Conservation (phyloP, 23 red algal species). For the Agarophyton chilense region DNA sequence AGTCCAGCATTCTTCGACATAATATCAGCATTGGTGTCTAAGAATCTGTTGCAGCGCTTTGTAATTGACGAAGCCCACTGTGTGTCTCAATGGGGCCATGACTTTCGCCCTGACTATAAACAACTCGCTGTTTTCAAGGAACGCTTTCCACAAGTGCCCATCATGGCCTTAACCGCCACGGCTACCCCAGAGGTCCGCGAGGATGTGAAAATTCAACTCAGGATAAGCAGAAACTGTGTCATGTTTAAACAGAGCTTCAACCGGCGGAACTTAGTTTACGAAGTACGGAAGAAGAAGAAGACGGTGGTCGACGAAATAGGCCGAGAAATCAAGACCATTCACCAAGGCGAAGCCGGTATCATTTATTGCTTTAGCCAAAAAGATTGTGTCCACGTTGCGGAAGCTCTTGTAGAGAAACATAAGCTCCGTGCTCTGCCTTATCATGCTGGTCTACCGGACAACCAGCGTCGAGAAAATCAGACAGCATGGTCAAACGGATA, state of each 20-base stretch:
- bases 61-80: conserved; percentile 99
- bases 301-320: conserved; percentile 72
- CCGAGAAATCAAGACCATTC: conserved; percentile 65
- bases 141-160: conserved; percentile 78
- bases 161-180: conserved; percentile 98
- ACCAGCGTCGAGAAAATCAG: conserved; percentile 60
- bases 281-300: conserved; percentile 85
- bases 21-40: conserved; percentile 42
- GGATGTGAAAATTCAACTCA: conserved; percentile 90
- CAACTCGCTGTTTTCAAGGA: conserved; percentile 91
- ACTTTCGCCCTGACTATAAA: conserved; percentile 99
- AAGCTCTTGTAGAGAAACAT: conserved; percentile 45
- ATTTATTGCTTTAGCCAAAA: conserved; percentile 97
- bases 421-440: conserved; percentile 66
- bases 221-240: conserved; percentile 83
- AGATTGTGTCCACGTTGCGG: conserved; percentile 91
- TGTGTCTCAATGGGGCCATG: conserved; percentile 98
- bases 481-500: conserved; percentile 66
- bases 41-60: conserved; percentile 83
- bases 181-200: conserved; percentile 95
- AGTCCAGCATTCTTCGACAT: conserved; percentile 78
- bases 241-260: conserved; percentile 99
- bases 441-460: conserved; percentile 66
- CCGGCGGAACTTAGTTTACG: conserved; percentile 83
- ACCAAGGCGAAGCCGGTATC: conserved; percentile 84